phyloP scores from a whole-genome alignment of 225 moss, liverwort and hornwort species.

The Bryum argenteum region DNA sequence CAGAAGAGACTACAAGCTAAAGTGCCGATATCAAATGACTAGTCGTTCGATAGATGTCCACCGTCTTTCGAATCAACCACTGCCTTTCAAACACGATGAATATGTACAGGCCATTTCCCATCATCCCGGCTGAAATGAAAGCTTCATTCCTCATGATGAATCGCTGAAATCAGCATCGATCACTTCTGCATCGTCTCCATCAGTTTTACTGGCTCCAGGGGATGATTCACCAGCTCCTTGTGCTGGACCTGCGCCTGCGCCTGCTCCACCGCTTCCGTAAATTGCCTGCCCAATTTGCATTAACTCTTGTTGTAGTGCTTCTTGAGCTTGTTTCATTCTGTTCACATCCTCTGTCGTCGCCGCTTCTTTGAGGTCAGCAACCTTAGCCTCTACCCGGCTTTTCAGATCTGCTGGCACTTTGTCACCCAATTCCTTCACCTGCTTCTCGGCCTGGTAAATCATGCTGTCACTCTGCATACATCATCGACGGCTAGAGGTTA shows the following conservation, averaged over 20 bases:
- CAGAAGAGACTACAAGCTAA: constrained; percentile 10
- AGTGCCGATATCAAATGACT: neutral
- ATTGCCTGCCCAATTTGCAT: constrained; percentile 63
- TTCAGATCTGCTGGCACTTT: constrained; percentile 59
- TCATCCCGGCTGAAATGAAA: neutral
- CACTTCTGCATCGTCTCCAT: constrained; percentile 46
- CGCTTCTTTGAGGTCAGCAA: constrained; percentile 46
- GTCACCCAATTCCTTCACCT: constrained; percentile 59
- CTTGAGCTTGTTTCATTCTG: constrained; percentile 53
- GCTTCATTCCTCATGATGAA: constrained; percentile 17
- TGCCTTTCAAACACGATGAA: neutral
- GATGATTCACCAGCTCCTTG: constrained; percentile 35
- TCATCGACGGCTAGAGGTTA: constrained; percentile 18
- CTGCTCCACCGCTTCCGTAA: constrained; percentile 45
- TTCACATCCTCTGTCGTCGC: constrained; percentile 36
- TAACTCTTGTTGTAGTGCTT: constrained; percentile 52
- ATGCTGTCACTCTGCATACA: constrained; percentile 58
- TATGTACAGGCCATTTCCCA: neutral
- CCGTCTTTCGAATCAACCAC: neutral
- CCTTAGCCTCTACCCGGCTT: constrained; percentile 45
- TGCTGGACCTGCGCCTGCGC: constrained; percentile 33
- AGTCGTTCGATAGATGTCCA: neutral
- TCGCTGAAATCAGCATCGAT: constrained; percentile 64
- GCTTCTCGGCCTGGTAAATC: constrained; percentile 65
- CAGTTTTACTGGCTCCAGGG: constrained; percentile 37